Percentiles rank a stretch among this genome's conserved stretches.
These are phyloP conservation scores for Candida gorgasii DNA, from an alignment of 805 yeast species.

Conservation along the genomic window DNA sequence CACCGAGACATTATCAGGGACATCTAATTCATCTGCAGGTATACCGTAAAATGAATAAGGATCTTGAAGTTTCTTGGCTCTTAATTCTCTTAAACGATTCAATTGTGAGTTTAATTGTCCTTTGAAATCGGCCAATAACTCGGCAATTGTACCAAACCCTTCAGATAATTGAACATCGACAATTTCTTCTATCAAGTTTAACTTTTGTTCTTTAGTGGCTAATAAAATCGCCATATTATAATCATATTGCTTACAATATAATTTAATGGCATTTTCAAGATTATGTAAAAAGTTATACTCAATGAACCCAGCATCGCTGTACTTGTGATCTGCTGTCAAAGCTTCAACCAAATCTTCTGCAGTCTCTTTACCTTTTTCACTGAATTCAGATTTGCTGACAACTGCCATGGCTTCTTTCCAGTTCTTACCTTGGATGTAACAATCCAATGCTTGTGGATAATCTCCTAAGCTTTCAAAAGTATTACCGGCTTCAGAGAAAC, in stretches of 20 bases:
- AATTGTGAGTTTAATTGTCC: slow-evolving; percentile 84
- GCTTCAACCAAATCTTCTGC: slow-evolving; percentile 62
- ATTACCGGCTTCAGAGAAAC: slow-evolving; percentile 75
- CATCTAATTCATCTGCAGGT: slow-evolving; percentile 57
- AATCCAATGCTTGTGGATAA: slow-evolving; percentile 61
- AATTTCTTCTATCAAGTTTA: slow-evolving; percentile 53
- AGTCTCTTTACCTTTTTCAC: slow-evolving; percentile 41
- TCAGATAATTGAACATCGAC: slow-evolving; percentile 80
- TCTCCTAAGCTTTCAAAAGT: slow-evolving; percentile 69
- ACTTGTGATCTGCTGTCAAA: slow-evolving; percentile 68
- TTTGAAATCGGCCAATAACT: slow-evolving; percentile 89
- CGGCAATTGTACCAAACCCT: slow-evolving; percentile 85
- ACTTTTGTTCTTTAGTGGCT: slow-evolving; percentile 45
- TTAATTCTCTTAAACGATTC: slow-evolving; percentile 76
- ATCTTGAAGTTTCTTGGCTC: slow-evolving; percentile 79
- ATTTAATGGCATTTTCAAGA: slow-evolving; percentile 59
- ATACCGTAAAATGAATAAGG: slow-evolving; percentile 82
- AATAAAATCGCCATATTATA: slow-evolving; percentile 77
- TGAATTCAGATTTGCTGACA: slow-evolving; percentile 41
- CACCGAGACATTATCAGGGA: slow-evolving; percentile 90
- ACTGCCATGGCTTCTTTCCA: slow-evolving; percentile 86
- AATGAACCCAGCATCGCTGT: slow-evolving; percentile 78
- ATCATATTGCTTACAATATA: slow-evolving; percentile 71
- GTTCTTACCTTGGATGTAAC: slow-evolving; percentile 65
- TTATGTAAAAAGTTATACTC: slow-evolving; percentile 62